phyloP scores from a whole-genome alignment of 129 eudicot genomes.

The Logfia minima region DNA sequence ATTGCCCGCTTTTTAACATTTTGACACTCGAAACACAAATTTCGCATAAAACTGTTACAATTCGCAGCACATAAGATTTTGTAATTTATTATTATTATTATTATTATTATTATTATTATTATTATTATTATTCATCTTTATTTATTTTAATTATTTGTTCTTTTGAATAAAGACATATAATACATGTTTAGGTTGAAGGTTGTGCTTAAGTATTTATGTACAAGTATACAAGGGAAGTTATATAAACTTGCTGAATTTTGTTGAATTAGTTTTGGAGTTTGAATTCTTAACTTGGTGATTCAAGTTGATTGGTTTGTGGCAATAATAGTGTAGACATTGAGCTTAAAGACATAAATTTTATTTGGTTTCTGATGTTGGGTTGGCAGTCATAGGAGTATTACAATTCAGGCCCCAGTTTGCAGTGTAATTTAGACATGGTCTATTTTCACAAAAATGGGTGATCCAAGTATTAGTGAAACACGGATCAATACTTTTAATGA shows the following conservation, averaged over 20 bases:
- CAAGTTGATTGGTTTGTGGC: neutral
- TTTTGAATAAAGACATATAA: neutral
- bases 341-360: neutral
- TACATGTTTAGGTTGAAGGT: neutral
- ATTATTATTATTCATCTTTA: too few species aligned
- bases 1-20: too few species aligned
- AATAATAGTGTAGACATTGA: neutral
- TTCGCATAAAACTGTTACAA: too few species aligned
- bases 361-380: neutral
- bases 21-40: too few species aligned
- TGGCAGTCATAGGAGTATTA: neutral
- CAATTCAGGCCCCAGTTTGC: neutral
- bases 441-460: neutral
- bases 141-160: too few species aligned
- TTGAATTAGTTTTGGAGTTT: neutral
- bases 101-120: too few species aligned
- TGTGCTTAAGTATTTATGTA: neutral
- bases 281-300: neutral
- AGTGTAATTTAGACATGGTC: constrained; percentile 1
- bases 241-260: neutral
- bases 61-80: too few species aligned
- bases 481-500: neutral
- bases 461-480: neutral
- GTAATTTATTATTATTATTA: too few species aligned
- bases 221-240: neutral